Evolutionary conservation across 441 rosid species (phyloP).

Genomic region (Manihot esculenta): DNA sequence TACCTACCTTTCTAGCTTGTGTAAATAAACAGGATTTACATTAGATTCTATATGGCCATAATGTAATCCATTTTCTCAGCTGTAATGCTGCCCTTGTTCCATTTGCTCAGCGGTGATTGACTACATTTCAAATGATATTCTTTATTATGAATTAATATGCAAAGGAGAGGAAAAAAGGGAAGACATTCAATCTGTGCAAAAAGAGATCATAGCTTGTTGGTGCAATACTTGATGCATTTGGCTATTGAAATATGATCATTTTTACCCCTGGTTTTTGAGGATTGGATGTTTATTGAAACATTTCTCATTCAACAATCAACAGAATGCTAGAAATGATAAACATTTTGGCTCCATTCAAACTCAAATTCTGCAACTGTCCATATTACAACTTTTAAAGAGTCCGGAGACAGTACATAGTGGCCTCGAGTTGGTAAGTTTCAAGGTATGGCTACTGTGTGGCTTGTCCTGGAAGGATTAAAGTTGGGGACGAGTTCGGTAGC

Average conservation of each 20-base stretch:
- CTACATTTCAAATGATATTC: background rate
- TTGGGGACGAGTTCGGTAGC: background rate
- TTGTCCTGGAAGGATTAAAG: background rate
- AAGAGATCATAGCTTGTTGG: background rate
- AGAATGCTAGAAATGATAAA: background rate
- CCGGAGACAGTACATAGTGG: no score
- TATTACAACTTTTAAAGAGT: no score
- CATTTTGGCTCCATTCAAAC: background rate
- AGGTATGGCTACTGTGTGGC: background rate
- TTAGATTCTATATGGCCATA: conserved; percentile 36
- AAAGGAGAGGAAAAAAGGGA: background rate
- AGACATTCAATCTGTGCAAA: background rate
- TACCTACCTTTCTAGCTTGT: conserved; percentile 36
- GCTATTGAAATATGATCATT: background rate
- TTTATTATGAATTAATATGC: background rate
- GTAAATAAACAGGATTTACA: conserved; percentile 50
- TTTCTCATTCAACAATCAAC: background rate
- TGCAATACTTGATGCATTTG: background rate
- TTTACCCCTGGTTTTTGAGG: background rate
- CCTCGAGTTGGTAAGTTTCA: no score
- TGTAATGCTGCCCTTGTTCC: conserved; percentile 7
- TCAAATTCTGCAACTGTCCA: no score
- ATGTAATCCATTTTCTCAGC: conserved; percentile 19
- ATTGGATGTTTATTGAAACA: background rate
- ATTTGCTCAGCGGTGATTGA: background rate